phyloP scores from a whole-genome alignment of 176 grass and related monocot species.

The Chloris gayana region DNA sequence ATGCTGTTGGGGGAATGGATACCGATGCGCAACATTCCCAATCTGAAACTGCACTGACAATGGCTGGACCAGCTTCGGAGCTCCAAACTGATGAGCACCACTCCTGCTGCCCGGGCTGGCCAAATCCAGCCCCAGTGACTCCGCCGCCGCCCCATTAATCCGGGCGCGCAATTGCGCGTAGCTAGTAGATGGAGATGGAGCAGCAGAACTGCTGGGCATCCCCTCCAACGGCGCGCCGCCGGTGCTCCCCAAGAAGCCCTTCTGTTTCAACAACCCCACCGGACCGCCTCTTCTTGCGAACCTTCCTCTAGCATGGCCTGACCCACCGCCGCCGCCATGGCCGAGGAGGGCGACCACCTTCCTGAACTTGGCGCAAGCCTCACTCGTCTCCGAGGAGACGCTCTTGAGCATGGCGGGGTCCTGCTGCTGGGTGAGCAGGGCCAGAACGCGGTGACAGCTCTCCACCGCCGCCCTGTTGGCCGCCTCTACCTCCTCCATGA shows the following conservation, averaged over 20 bases:
- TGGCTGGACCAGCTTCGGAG: slow-evolving; percentile 53
- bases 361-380: slow-evolving; percentile 76
- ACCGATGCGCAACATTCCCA: slow-evolving; percentile 44
- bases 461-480: slow-evolving; percentile 79
- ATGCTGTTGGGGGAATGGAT: slow-evolving; percentile 65
- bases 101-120: slow-evolving; percentile 39
- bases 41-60: slow-evolving; percentile 55
- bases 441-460: slow-evolving; percentile 76
- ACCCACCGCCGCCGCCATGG: slow-evolving; percentile 26
- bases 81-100: slow-evolving; percentile 9
- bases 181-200: slow-evolving; percentile 46
- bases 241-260: slow-evolving; percentile 47
- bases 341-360: slow-evolving; percentile 67
- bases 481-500: slow-evolving; percentile 80
- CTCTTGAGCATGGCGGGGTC: slow-evolving; percentile 54
- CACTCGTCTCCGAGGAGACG: slow-evolving; percentile 61
- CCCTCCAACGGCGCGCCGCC: slow-evolving; percentile 3
- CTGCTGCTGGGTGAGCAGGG: slow-evolving; percentile 61
- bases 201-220: neutral
- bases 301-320: slow-evolving; percentile 67
- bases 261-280: slow-evolving; percentile 40
- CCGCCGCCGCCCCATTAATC: neutral
- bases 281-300: slow-evolving; percentile 43
- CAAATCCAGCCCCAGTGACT: slow-evolving; percentile 25
- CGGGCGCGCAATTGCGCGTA: slow-evolving; percentile 44